These are phyloP conservation scores for Pichia terricola DNA, from an alignment of 1,139 yeast species.

Conservation along the genomic window DNA sequence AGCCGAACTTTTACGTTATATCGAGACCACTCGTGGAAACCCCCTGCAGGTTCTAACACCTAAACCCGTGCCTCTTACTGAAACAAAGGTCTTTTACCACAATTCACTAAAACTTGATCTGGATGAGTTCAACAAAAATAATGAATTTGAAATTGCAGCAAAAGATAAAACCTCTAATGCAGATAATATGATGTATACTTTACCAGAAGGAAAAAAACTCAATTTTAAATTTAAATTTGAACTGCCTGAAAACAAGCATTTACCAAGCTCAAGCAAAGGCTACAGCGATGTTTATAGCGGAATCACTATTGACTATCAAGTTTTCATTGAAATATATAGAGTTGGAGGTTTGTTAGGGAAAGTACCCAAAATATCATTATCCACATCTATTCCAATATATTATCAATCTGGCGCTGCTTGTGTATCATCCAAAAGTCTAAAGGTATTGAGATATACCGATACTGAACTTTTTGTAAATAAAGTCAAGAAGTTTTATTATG, in stretches of 20 bases:
- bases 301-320: slow-evolving; percentile 4
- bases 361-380: background rate
- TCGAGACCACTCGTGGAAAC: too few species aligned
- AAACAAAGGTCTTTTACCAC: too few species aligned
- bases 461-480: slow-evolving; percentile 10
- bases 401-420: slow-evolving; percentile 10
- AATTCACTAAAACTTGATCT: too few species aligned
- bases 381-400: slow-evolving; percentile 1
- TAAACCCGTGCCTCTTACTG: too few species aligned
- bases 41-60: too few species aligned
- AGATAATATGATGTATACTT: background rate
- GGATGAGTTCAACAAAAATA: too few species aligned
- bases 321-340: slow-evolving; percentile 7
- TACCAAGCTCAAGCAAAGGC: slow-evolving; percentile 8
- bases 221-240: slow-evolving; percentile 4
- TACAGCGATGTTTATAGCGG: slow-evolving; percentile 7
- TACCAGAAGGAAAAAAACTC: slow-evolving; percentile 5
- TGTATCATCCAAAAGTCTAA: background rate
- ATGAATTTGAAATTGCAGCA: too few species aligned
- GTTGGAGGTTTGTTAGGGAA: slow-evolving; percentile 2
- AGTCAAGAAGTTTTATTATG: slow-evolving; percentile 14
- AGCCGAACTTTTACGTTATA: too few species aligned
- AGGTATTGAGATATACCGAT: background rate
- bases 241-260: slow-evolving; percentile 5
- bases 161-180: background rate